phyloP scores from a whole-genome alignment of 495 filamentous ascomycete species.

The Astrothelium macrocarpum region DNA sequence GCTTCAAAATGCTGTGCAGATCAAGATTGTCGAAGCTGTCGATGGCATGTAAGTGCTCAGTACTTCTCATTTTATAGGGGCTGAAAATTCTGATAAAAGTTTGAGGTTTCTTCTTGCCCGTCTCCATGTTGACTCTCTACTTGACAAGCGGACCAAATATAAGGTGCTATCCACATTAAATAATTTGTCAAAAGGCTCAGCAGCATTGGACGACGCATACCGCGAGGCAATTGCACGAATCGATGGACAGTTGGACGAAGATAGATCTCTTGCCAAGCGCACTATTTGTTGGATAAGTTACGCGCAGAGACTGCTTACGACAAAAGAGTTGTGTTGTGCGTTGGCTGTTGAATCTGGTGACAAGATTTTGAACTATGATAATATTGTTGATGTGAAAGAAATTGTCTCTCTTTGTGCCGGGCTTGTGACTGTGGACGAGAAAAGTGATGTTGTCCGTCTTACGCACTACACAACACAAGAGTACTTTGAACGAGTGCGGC shows the following conservation, averaged over 20 bases:
- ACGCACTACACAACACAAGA: conserved; percentile 48
- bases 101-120: conserved; percentile 46
- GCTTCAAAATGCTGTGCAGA: conserved; percentile 11
- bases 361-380: conserved; percentile 31
- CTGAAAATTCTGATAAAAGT: not conserved
- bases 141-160: conserved; percentile 25
- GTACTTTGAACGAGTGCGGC: conserved; percentile 38
- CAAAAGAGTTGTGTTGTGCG: conserved; percentile 40
- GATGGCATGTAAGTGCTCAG: conserved; percentile 19
- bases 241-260: conserved; percentile 24
- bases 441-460: conserved; percentile 40
- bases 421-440: conserved; percentile 41
- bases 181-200: conserved; percentile 24
- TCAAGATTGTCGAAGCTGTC: conserved; percentile 13
- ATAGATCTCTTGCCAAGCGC: conserved; percentile 28
- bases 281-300: conserved; percentile 40
- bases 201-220: conserved; percentile 33
- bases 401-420: conserved; percentile 44
- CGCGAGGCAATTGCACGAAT: conserved; percentile 38
- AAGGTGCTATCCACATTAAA: conserved; percentile 31
- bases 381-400: conserved; percentile 31
- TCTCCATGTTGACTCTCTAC: conserved; percentile 40
- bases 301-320: conserved; percentile 33
- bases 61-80: not conserved
- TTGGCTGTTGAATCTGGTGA: conserved; percentile 32